phyloP scores from a whole-genome alignment of 768 basidiomycete genomes.

The Phylloporus scabripes region DNA sequence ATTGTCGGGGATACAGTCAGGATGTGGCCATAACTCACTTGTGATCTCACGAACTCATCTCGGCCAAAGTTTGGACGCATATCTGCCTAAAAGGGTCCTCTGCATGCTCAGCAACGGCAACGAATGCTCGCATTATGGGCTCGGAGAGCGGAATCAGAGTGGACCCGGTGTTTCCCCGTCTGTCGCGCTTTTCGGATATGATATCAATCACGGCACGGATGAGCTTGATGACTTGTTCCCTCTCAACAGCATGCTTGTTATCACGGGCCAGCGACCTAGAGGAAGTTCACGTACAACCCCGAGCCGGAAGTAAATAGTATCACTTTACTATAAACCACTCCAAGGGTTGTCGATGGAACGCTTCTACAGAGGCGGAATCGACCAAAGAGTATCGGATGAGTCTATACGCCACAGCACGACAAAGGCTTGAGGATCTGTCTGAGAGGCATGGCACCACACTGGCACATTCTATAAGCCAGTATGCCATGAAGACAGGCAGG shows the following conservation, averaged over 20 bases:
- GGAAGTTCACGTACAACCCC: slow-evolving; percentile 5
- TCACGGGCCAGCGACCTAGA: slow-evolving; percentile 79
- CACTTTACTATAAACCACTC: slow-evolving; percentile 93
- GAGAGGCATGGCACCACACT: slow-evolving; percentile 77
- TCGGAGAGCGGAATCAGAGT: slow-evolving; percentile 62
- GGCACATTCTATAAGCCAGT: slow-evolving; percentile 11
- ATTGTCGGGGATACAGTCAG: slow-evolving; percentile 9
- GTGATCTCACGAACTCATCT: slow-evolving; percentile 61
- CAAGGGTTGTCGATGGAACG: slow-evolving; percentile 56
- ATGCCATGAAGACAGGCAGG: neutral
- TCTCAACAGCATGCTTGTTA: slow-evolving; percentile 74
- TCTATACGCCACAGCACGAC: slow-evolving; percentile 79
- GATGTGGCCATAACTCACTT: slow-evolving; percentile 3
- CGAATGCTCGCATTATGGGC: slow-evolving; percentile 78
- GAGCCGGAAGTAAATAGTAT: slow-evolving; percentile 13
- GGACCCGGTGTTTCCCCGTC: slow-evolving; percentile 34
- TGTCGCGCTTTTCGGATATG: slow-evolving; percentile 52
- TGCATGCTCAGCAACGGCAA: slow-evolving; percentile 86
- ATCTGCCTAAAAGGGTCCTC: slow-evolving; percentile 86
- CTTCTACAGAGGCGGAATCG: slow-evolving; percentile 64
- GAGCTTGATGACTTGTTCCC: slow-evolving; percentile 89
- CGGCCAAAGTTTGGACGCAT: slow-evolving; percentile 81
- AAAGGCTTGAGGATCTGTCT: slow-evolving; percentile 67
- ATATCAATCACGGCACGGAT: slow-evolving; percentile 79
- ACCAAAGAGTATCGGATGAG: slow-evolving; percentile 74